Base-by-base conservation (phyloP, 768 basidiomycete species). In the Naganishia randhawae region DNA sequence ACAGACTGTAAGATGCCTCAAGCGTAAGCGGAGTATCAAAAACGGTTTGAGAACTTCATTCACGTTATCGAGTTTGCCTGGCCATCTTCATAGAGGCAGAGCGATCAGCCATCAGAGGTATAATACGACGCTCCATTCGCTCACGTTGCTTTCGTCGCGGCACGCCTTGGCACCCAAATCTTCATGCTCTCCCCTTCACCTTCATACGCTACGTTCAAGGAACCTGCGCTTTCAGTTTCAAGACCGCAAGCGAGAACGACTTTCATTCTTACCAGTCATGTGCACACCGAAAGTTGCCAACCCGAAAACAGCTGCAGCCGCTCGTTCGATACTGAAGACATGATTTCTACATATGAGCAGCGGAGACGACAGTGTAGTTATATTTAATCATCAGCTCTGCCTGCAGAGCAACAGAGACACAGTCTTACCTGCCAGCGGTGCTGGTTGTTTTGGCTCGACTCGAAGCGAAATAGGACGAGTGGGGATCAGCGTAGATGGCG, bases 241-340 rank as follows among this genome's bases (percentile, higher is more conserved):
- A 62, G 25, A 57, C 33, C 25, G 39, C 61, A 22, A 1, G n/a
- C 8, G 31, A 17, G 27, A 64, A 48, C 25, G 5, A 3, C 5
- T 42, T 35, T 22, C 22, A 2, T 19, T 39, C 75, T 70, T 48
- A 78, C 82, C 81, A 22, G 86, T 90, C 87, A 94, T 85, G 78
- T 98, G 96, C 2, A 95, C 89, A 0, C 96, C 95, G 73, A 90
- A 93, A 0, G 94, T 96, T 62, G 91, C 84, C 8, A 94, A 79
- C 2, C 95, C 93, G 74, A 98, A 97, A 37, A 98, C 81, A 0
- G 89, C 85, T 77, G 90, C 92, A 2, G 92, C 92, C 0, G 90
- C 84, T 45, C 95, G 85, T 79, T 98, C 96, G 85, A 98, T 85
- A 77, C 87, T 85, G 78, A 98, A 96, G 25, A 85, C 90, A 67